Evolutionary conservation across 75 land plant species (phyloP).

Genomic region (Selaginella moellendorffii): DNA sequence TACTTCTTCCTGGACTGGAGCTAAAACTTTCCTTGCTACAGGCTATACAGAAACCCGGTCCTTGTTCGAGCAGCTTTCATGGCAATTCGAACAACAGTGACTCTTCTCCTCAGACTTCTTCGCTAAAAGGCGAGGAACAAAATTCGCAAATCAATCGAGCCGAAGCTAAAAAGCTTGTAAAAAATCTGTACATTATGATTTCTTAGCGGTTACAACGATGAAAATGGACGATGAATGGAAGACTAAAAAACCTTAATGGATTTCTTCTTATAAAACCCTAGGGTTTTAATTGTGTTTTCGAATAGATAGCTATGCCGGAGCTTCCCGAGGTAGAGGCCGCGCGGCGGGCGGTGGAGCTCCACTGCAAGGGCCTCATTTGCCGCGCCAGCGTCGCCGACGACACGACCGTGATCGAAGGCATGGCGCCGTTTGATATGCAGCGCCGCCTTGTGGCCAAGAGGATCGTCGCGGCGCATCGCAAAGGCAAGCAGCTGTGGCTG

Average conservation of each 20-base stretch:
- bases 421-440: constrained; percentile 48
- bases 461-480: constrained; percentile 54
- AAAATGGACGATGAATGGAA: too few relatives aligned
- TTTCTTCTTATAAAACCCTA: too few relatives aligned
- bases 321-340: constrained; percentile 97
- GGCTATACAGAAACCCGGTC: constrained; percentile 78
- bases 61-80: constrained; percentile 50
- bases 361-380: constrained; percentile 49
- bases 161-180: too few relatives aligned
- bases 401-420: constrained; percentile 58
- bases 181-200: too few relatives aligned
- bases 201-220: too few relatives aligned
- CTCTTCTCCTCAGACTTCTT: background rate
- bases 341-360: constrained; percentile 56
- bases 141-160: too few relatives aligned
- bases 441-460: constrained; percentile 49
- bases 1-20: too few relatives aligned
- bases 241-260: too few relatives aligned
- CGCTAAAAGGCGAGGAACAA: too few relatives aligned
- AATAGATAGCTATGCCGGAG: constrained; percentile 99
- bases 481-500: constrained; percentile 94
- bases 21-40: too few relatives aligned
- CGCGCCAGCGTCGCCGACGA: constrained; percentile 56
- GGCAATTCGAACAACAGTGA: constrained; percentile 64
- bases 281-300: too few relatives aligned